Conservation (phyloP, 2,329 filamentous ascomycete genomes). For the Juglanconis juglandina region DNA sequence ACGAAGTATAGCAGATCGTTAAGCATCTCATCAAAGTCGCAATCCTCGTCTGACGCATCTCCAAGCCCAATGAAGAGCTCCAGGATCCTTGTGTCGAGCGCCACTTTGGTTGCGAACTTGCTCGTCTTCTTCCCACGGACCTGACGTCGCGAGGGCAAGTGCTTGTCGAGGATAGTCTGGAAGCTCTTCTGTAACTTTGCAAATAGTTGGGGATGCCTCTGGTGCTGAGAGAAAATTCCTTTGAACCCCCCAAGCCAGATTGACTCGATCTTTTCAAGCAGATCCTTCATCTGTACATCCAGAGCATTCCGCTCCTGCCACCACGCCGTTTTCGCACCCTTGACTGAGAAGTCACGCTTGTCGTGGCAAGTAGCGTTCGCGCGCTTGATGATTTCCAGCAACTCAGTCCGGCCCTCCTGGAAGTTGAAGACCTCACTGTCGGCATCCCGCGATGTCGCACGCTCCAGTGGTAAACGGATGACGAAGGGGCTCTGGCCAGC, state of each 20-base stretch:
- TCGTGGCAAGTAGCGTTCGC: constrained; percentile 82
- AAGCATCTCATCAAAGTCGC: constrained; percentile 82
- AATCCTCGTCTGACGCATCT: constrained; percentile 62
- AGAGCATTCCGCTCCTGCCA: constrained; percentile 82
- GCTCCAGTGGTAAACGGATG: constrained; percentile 77
- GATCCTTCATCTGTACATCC: constrained; percentile 70
- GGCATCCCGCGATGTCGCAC: constrained; percentile 75
- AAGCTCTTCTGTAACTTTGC: constrained; percentile 75
- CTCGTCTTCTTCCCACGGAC: constrained; percentile 54
- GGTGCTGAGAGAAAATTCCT: constrained; percentile 81
- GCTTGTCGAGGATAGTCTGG: constrained; percentile 72
- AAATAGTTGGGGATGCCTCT: constrained; percentile 60
- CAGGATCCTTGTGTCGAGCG: constrained; percentile 62
- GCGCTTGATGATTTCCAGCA: constrained; percentile 75
- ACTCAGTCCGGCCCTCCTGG: constrained; percentile 71
- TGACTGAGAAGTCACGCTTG: constrained; percentile 66
- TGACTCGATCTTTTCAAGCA: constrained; percentile 82
- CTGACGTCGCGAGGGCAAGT: constrained; percentile 77
- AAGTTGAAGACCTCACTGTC: constrained; percentile 81
- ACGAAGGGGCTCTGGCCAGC: constrained; percentile 76
- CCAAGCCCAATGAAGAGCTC: constrained; percentile 87
- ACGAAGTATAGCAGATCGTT: constrained; percentile 94
- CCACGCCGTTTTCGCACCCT: constrained; percentile 78
- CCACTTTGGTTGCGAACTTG: constrained; percentile 36
- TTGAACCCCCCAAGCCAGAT: constrained; percentile 95